These are phyloP conservation scores for Fomes fomentarius DNA, from an alignment of 1,284 basidiomycete species.

Conservation along the genomic window DNA sequence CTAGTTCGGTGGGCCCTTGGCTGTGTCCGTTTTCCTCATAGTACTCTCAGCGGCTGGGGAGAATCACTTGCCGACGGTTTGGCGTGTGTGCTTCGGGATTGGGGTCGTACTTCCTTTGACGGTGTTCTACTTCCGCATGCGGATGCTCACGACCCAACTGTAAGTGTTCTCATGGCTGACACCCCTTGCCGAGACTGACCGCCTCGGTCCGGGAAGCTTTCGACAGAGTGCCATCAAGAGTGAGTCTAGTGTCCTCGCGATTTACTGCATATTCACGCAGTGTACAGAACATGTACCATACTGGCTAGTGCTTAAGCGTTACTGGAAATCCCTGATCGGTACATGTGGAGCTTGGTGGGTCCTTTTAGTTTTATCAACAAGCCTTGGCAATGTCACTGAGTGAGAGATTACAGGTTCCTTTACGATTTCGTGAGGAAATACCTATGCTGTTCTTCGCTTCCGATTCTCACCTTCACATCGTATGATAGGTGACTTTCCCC, in stretches of 20 bases:
- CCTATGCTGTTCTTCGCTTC: neutral
- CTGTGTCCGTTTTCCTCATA: conserved; percentile 73
- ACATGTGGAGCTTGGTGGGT: conserved; percentile 72
- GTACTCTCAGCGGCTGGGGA: conserved; percentile 70
- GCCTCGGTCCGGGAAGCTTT: conserved; percentile 31
- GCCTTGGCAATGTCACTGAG: conserved; percentile 13
- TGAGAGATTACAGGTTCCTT: conserved; percentile 54
- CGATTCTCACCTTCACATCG: neutral
- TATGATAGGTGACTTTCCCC: conserved; percentile 63
- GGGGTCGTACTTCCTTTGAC: conserved; percentile 69
- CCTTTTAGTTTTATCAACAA: neutral
- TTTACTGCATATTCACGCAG: conserved; percentile 6
- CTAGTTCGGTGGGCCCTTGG: conserved; percentile 74
- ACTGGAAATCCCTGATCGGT: conserved; percentile 72
- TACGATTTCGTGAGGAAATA: conserved; percentile 64
- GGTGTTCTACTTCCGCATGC: conserved; percentile 74
- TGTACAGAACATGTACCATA: conserved; percentile 62
- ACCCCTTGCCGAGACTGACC: conserved; percentile 3
- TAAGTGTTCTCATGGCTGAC: conserved; percentile 32
- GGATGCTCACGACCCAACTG: conserved; percentile 71
- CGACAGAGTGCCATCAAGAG: conserved; percentile 68
- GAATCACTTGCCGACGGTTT: conserved; percentile 68
- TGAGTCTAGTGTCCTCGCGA: conserved; percentile 32
- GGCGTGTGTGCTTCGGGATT: conserved; percentile 78
- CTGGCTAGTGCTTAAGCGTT: conserved; percentile 59